Evolutionary conservation across 768 basidiomycete species (phyloP), one percentile per base, ranked within the genome.

Genomic region (Psilocybe azurescens): DNA sequence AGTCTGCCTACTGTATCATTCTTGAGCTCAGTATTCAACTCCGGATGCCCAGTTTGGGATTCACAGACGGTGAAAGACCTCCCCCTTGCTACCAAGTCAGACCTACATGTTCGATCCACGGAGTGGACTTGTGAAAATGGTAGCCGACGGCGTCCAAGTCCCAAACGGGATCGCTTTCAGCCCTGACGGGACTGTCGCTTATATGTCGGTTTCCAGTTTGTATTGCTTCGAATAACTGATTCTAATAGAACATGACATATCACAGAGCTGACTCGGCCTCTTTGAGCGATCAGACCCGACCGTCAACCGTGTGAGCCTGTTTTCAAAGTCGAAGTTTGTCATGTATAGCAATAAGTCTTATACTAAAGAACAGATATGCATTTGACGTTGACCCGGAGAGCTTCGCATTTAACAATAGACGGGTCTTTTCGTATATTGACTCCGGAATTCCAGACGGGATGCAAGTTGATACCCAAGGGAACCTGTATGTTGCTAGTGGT

Each of bases 161-260:
- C 83, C 83, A 33, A 94, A 93, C 67, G 92, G 91, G 1, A 83
- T 93, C 51, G 88, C 89, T 0, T 87, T 93, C 71, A 83, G 81
- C 16, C 74, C 77, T 0, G 84, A 88, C 62, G 89, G 90, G 5
- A 82, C 72, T 51, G 82, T 77, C 2, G 89, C 84, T 1, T 94
- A 88, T 69, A 76, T 93, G 89, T 79, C 63, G n/a, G 75, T 38
- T 16, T 51, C 29, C 14, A 30, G 30, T 28, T 9, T 13, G 20
- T 47, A 3, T 16, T 47, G 6, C 33, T 36, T 36, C 33, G 6
- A 11, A 36, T 36, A 36, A 36, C 7, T 36, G 33, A 24, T 36
- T 7, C 33, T 36, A 36, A 6, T 3, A 36, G 33, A 36, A 3
- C 7, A 36, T 24, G 24, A 24, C 24, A 24, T 24, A 2, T 24